These are phyloP conservation scores for Epichloe amarillans DNA, from an alignment of 2,329 filamentous ascomycete species.

Conservation along the genomic window DNA sequence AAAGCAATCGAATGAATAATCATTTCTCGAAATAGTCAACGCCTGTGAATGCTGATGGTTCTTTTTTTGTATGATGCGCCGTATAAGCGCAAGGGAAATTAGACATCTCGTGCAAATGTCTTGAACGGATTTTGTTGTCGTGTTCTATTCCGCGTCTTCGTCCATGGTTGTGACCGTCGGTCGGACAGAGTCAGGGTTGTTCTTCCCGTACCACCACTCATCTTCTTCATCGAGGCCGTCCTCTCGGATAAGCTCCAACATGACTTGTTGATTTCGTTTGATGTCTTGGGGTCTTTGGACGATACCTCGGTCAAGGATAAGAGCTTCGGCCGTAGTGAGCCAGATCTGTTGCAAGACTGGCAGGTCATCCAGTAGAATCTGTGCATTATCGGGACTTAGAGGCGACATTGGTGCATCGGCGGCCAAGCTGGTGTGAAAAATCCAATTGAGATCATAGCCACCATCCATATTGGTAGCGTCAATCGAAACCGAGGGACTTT, in stretches of 20 bases:
- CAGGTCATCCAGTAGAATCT: constrained; percentile 38
- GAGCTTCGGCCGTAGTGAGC: constrained; percentile 47
- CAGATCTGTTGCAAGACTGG: constrained; percentile 47
- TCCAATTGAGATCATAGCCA: constrained; percentile 23
- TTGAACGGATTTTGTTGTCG: neutral
- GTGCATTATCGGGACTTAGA: constrained; percentile 36
- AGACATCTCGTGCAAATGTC: neutral
- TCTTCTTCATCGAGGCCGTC: constrained; percentile 46
- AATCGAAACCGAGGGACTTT: constrained; percentile 18
- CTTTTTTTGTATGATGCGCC: neutral
- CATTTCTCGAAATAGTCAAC: neutral
- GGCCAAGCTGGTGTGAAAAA: constrained; percentile 46
- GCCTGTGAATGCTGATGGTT: constrained; percentile 4
- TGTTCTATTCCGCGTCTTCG: constrained; percentile 31
- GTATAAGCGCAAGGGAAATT: neutral
- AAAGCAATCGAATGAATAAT: neutral
- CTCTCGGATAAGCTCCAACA: constrained; percentile 51
- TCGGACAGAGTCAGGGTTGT: constrained; percentile 39
- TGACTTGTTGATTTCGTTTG: constrained; percentile 47
- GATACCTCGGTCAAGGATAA: constrained; percentile 46
- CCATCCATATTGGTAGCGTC: constrained; percentile 16
- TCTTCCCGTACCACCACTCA: constrained; percentile 47
- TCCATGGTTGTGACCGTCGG: constrained; percentile 37
- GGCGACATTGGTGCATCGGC: constrained; percentile 50
- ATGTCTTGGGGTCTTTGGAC: constrained; percentile 46